phyloP scores from a whole-genome alignment of 2,329 filamentous ascomycete genomes.

The Penicillium sp. region DNA sequence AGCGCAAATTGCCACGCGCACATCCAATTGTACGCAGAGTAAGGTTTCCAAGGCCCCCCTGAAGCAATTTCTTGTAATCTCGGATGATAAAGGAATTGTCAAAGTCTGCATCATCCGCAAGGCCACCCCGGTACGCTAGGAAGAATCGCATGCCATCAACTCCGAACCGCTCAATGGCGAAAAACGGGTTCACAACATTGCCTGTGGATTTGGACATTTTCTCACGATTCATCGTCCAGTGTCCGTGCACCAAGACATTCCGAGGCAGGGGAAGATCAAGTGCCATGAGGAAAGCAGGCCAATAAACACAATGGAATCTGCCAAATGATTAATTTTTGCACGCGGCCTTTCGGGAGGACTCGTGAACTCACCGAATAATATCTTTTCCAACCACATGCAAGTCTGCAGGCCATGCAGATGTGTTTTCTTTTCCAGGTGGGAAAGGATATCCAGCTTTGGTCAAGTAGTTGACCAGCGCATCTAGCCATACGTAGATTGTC shows the following conservation, averaged over 20 bases:
- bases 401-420: constrained; percentile 81
- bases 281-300: constrained; percentile 94
- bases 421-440: constrained; percentile 63
- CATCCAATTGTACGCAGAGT: constrained; percentile 67
- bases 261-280: constrained; percentile 75
- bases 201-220: constrained; percentile 98
- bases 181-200: constrained; percentile 93
- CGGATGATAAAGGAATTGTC: constrained; percentile 73
- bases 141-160: constrained; percentile 88
- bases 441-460: constrained; percentile 81
- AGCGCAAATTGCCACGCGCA: constrained; percentile 67
- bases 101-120: constrained; percentile 78
- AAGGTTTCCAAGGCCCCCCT: constrained; percentile 77
- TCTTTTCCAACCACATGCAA: constrained; percentile 95
- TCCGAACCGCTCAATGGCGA: constrained; percentile 84
- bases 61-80: constrained; percentile 76
- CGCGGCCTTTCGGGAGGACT: not conserved
- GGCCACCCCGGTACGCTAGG: constrained; percentile 74
- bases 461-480: constrained; percentile 91
- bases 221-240: constrained; percentile 87
- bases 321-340: constrained; percentile 19
- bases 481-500: constrained; percentile 97
- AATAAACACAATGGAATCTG: constrained; percentile 92
- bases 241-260: constrained; percentile 81
- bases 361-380: constrained; percentile 65